phyloP scores from a whole-genome alignment of 78 protist species.

The Cavenderia fasciculata region DNA sequence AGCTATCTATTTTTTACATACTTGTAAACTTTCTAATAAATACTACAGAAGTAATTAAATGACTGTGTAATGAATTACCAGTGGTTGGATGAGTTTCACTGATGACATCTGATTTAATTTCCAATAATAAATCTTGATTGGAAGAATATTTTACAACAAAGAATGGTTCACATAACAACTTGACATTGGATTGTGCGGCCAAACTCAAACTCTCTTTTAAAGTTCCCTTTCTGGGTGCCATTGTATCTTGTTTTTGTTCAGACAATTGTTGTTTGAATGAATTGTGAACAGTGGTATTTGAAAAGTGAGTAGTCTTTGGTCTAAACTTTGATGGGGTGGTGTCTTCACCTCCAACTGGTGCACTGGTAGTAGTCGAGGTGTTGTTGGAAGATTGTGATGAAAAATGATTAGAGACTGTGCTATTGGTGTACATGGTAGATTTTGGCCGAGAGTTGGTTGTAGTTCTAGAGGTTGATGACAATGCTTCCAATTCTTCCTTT shows the following conservation, averaged over 20 bases:
- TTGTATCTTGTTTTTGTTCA: no score
- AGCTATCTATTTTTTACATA: neutral
- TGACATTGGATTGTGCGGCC: no score
- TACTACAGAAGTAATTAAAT: slow-evolving; percentile 1
- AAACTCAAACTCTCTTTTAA: no score
- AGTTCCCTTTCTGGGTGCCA: no score
- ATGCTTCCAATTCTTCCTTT: neutral
- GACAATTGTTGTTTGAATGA: no score
- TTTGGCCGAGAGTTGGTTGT: neutral
- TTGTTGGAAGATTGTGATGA: neutral
- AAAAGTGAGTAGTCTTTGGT: neutral
- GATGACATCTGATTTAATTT: slow-evolving; percentile 27
- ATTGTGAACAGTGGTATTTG: no score
- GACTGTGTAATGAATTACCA: slow-evolving; percentile 15
- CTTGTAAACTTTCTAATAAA: slow-evolving; percentile 21
- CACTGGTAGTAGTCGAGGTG: neutral
- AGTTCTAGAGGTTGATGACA: neutral
- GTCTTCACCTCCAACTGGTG: neutral
- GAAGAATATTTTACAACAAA: neutral
- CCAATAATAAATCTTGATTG: slow-evolving; percentile 35
- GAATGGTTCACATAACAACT: slow-evolving; percentile 54
- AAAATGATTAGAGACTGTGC: neutral
- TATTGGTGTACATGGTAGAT: neutral
- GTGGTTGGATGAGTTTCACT: slow-evolving; percentile 19
- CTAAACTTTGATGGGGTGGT: neutral